Evolutionary conservation across 371 early-diverging fungal genomes (phyloP).

Genomic region (Basidiobolus meristosporus): DNA sequence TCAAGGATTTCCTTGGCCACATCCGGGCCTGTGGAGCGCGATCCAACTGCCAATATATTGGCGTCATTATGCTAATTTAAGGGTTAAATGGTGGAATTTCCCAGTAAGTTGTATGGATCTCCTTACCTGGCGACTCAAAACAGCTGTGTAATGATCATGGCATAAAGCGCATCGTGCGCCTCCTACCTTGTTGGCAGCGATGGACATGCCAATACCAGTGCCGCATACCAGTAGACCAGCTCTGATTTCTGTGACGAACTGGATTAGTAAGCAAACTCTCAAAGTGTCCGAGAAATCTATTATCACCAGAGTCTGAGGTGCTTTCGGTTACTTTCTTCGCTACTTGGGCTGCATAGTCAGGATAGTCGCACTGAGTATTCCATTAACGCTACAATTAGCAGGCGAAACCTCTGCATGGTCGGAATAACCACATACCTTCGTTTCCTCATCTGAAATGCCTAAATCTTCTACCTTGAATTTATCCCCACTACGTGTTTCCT

Average conservation of each 20-base stretch:
- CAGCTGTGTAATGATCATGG: constrained; percentile 3
- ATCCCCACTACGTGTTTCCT: neutral
- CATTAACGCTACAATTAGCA: neutral
- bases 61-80: constrained; percentile 4
- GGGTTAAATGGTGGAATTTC: neutral
- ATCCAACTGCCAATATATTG: constrained; percentile 4
- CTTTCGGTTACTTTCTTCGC: neutral
- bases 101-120: too few relatives aligned
- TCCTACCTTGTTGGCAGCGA: constrained; percentile 4
- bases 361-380: constrained; percentile 2
- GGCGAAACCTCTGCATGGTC: neutral
- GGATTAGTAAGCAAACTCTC: neutral
- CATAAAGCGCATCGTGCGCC: constrained; percentile 3
- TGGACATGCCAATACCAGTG: constrained; percentile 4
- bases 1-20: constrained; percentile 1
- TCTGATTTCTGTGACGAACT: neutral
- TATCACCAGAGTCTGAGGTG: too few relatives aligned
- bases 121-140: constrained; percentile 3
- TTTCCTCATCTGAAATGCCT: neutral
- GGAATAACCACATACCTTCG: neutral
- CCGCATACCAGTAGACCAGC: constrained; percentile 3
- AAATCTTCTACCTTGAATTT: neutral
- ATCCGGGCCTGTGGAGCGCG: neutral
- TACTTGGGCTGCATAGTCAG: constrained; percentile 1
- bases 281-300: neutral